Evolutionary conservation across 805 yeast species (phyloP).

Genomic region (Saccharomyces paradoxus): DNA sequence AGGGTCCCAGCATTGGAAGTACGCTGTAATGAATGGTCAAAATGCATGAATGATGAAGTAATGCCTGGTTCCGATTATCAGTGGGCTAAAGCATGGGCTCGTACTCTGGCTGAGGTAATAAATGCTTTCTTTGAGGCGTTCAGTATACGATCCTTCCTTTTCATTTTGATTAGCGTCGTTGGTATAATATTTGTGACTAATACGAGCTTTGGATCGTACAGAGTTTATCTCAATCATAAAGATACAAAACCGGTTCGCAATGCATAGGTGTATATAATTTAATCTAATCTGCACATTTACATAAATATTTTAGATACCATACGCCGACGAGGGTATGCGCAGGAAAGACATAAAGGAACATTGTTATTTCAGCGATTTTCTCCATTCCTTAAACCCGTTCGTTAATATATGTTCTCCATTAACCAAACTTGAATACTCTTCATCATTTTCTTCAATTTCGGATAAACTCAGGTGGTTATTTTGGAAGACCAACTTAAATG

Average conservation of each 20-base stretch:
- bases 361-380: slow-evolving; percentile 24
- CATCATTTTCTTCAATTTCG: slow-evolving; percentile 34
- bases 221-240: slow-evolving; percentile 18
- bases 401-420: slow-evolving; percentile 36
- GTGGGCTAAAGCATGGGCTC: slow-evolving; percentile 66
- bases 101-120: slow-evolving; percentile 72
- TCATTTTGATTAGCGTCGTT: slow-evolving; percentile 38
- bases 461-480: slow-evolving; percentile 46
- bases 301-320: background rate
- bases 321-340: background rate
- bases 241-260: background rate
- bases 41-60: slow-evolving; percentile 48
- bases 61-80: background rate
- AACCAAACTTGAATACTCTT: slow-evolving; percentile 33
- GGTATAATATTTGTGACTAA: slow-evolving; percentile 49
- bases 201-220: slow-evolving; percentile 39
- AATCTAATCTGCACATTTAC: background rate
- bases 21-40: slow-evolving; percentile 65
- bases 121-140: slow-evolving; percentile 69
- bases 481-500: slow-evolving; percentile 45
- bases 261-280: background rate
- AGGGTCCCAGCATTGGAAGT: slow-evolving; percentile 71
- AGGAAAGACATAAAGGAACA: background rate
- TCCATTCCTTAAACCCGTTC: slow-evolving; percentile 47
- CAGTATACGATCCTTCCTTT: slow-evolving; percentile 56